phyloP scores from a whole-genome alignment of 768 basidiomycete species.

The Coprinopsis marcescibilis region DNA sequence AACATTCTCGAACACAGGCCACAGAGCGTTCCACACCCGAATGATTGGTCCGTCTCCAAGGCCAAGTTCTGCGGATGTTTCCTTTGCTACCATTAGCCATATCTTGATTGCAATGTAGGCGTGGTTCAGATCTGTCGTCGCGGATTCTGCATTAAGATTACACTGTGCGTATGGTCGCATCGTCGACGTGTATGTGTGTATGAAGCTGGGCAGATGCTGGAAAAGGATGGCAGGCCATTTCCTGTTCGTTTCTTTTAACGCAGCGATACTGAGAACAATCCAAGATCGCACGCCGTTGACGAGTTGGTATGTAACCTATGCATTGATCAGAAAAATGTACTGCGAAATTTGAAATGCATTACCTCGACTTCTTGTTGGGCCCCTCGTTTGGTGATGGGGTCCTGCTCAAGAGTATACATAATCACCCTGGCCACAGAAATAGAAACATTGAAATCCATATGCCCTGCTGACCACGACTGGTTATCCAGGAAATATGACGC shows the following conservation, averaged over 20 bases:
- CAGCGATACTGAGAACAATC: slow-evolving; percentile 57
- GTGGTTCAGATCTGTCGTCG: slow-evolving; percentile 58
- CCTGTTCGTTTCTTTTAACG: slow-evolving; percentile 36
- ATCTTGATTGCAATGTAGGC: slow-evolving; percentile 65
- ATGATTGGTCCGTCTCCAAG: slow-evolving; percentile 28
- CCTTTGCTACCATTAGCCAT: slow-evolving; percentile 59
- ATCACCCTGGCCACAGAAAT: slow-evolving; percentile 48
- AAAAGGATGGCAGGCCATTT: slow-evolving; percentile 39
- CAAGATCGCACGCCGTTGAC: slow-evolving; percentile 46
- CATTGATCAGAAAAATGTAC: slow-evolving; percentile 7
- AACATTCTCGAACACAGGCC: slow-evolving; percentile 62
- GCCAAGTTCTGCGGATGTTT: slow-evolving; percentile 22
- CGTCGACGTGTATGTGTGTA: slow-evolving; percentile 37
- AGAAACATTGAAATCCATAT: slow-evolving; percentile 47
- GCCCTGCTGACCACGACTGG: slow-evolving; percentile 39
- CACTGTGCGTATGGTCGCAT: slow-evolving; percentile 37
- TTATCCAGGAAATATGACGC: slow-evolving; percentile 50
- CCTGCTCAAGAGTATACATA: slow-evolving; percentile 41
- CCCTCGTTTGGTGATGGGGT: slow-evolving; percentile 28
- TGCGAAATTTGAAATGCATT: no score
- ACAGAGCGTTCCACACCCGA: slow-evolving; percentile 70
- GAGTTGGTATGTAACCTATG: background rate
- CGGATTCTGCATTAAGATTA: slow-evolving; percentile 32
- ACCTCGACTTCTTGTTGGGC: slow-evolving; percentile 32
- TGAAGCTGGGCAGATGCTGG: slow-evolving; percentile 46